Evolutionary conservation across 2,329 filamentous ascomycete species (phyloP).

Genomic region (Orbilia blumenaviensis): DNA sequence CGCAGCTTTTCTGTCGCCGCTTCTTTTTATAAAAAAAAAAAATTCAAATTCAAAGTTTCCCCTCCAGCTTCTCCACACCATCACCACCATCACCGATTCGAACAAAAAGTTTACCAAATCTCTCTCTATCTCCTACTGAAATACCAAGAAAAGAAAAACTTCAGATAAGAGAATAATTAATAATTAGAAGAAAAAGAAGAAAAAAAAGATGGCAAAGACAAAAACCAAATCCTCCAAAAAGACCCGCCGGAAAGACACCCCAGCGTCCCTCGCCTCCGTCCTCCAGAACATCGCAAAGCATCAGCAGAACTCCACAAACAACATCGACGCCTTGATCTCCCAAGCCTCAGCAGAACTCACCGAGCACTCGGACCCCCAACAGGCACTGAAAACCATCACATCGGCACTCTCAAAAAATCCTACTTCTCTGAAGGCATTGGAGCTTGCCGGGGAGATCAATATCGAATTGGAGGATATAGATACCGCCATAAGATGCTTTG

Average conservation of each 20-base stretch:
- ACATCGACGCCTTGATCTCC: constrained; percentile 33
- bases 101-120: too few relatives aligned
- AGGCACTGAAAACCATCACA: constrained; percentile 52
- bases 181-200: neutral
- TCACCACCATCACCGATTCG: neutral
- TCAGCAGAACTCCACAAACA: constrained; percentile 14
- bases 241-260: constrained; percentile 47
- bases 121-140: too few relatives aligned
- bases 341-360: constrained; percentile 34
- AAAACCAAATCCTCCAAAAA: constrained; percentile 53
- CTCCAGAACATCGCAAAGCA: constrained; percentile 51
- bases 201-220: constrained; percentile 44
- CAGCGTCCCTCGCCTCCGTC: constrained; percentile 41
- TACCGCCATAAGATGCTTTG: constrained; percentile 75
- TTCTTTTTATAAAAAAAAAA: too few relatives aligned
- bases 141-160: too few relatives aligned
- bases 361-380: constrained; percentile 44
- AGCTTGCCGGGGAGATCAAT: constrained; percentile 80
- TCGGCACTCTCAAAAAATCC: constrained; percentile 53
- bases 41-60: too few relatives aligned
- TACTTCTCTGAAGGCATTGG: constrained; percentile 70
- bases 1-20: constrained; percentile 16
- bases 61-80: neutral
- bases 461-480: constrained; percentile 85
- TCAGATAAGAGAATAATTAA: too few relatives aligned